Base-by-base conservation (phyloP, 1,284 basidiomycete species). In the Microbotryum violaceum region DNA sequence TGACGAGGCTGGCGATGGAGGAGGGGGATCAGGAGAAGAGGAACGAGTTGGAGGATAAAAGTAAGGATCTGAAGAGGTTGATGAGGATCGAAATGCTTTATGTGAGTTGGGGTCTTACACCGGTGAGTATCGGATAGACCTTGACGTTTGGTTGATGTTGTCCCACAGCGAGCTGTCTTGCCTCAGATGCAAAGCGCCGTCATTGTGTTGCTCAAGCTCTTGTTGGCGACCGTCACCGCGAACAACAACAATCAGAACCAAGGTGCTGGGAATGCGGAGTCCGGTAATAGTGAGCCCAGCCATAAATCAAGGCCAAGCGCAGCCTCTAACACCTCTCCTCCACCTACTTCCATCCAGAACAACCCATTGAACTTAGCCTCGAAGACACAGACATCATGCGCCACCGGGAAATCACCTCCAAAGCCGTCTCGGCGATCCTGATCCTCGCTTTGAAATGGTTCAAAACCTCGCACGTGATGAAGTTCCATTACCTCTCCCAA, bases 391-490 rank as follows among this genome's bases (percentile, higher is more conserved):
- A 99, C 74, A 88, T 96, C 48, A 86, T 86, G 44, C 85, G 96
- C 7, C 96, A 98, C 76, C 88, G 96, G 46, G 96, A 99, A 76
- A 96, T 99, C 70, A 94, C 91, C 0, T 91, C 90, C 7, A 98
- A 99, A 77, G 92, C 91, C 0, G 89, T 97, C 8, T 97, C 93
- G 21, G 92, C 93, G 1, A 96, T 98, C 66, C 75, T 99, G 20
- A 78, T 98, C 2, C 77, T 97, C 47, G 83, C 88, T 4, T 76
- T 98, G 67, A 97, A 97, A 74, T 99, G 96, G 96, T 97, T 97
- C 82, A 98, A 97, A 76, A 89, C 89, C 42, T 96, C 91, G 56
- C 92, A 98, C 77, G 86, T 88, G 37, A 93, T 99, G 87, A 98
- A 98, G 75, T 97, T 97, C 74, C 93, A 98, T 76, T 91, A 97